Evolutionary conservation across 2,329 filamentous ascomycete species (phyloP).

Genomic region (Arthrinium phaeospermum): DNA sequence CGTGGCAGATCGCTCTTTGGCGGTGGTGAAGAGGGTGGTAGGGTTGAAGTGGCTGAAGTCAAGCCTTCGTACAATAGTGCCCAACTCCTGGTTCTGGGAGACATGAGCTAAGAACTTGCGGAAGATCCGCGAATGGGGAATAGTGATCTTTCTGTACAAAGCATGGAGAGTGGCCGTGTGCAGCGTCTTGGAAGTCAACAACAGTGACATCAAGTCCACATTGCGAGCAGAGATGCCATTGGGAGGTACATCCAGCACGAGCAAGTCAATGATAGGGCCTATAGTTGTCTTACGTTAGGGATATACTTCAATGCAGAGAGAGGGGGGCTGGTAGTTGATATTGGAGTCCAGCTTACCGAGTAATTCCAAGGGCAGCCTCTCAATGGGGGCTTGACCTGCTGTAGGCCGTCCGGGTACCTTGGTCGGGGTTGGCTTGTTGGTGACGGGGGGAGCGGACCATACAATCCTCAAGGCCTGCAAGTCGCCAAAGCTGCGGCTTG

Average conservation of each 20-base stretch:
- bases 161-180: constrained; percentile 76
- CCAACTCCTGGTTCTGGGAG: constrained; percentile 68
- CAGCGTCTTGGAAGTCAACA: constrained; percentile 76
- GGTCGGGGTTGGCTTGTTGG: neutral
- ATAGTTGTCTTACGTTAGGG: neutral
- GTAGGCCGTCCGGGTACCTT: constrained; percentile 36
- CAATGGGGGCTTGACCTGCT: constrained; percentile 63
- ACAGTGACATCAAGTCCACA: constrained; percentile 75
- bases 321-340: neutral
- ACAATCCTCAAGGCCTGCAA: constrained; percentile 60
- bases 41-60: constrained; percentile 90
- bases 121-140: constrained; percentile 84
- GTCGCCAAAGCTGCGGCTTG: constrained; percentile 67
- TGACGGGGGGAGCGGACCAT: constrained; percentile 52
- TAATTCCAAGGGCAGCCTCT: constrained; percentile 73
- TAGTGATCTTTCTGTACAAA: constrained; percentile 79
- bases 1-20: constrained; percentile 75
- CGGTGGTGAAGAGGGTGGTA: constrained; percentile 75
- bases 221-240: constrained; percentile 79
- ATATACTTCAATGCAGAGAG: neutral
- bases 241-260: constrained; percentile 75
- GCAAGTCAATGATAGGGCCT: constrained; percentile 77
- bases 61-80: constrained; percentile 76
- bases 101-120: constrained; percentile 79
- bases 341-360: constrained; percentile 60